Evolutionary conservation across 2,329 filamentous ascomycete genomes (phyloP), one percentile per base, ranked within the genome.

Genomic region (Neoscytalidium dimidiatum): DNA sequence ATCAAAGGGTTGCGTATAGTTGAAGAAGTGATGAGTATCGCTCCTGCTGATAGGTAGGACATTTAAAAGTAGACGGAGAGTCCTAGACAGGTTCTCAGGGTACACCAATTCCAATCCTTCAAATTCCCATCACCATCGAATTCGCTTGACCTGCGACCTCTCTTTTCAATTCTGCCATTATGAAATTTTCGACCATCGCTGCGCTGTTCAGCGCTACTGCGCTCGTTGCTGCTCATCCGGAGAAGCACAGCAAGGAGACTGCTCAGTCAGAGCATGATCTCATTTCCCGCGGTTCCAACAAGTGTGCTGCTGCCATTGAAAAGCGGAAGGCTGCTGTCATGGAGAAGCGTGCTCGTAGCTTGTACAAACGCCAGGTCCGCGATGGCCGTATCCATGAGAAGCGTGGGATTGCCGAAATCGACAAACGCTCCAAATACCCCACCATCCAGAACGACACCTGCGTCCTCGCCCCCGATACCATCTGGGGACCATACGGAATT

Each of bases 401-500:
- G 52, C 52, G 53, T 14, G 41, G 38, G 17, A n/a, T 61, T 8
- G 14, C 41, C 41, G 28, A 61, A 9, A 33, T 49, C 19, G 57
- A 46, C 9, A 49, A 61, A 43, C 57, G 57, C 5, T 48, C 26
- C 57, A 61, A 48, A 28, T 62, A 49, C 58, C 29, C 19, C 13
- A 51, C 44, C 21, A 49, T 62, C 44, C 58, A 51, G 58, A 77
- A 76, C 67, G 72, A 70, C 62, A 71, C 70, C 26, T 77, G 74
- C 67, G 71, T 76, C 38, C 69, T 77, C 23, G 69, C 70, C 4
- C 73, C 75, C 14, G 74, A 76, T 52, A 66, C 66, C 4, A 74
- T 44, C 26, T 74, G 64, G 72, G 72, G 23, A 1, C 38, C 53
- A 0, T 78, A 76, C 68, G 76, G 73, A 71, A 82, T 86, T 56